Evolutionary conservation across 2,329 filamentous ascomycete species (phyloP).

Genomic region (Diaporthe nobilis): DNA sequence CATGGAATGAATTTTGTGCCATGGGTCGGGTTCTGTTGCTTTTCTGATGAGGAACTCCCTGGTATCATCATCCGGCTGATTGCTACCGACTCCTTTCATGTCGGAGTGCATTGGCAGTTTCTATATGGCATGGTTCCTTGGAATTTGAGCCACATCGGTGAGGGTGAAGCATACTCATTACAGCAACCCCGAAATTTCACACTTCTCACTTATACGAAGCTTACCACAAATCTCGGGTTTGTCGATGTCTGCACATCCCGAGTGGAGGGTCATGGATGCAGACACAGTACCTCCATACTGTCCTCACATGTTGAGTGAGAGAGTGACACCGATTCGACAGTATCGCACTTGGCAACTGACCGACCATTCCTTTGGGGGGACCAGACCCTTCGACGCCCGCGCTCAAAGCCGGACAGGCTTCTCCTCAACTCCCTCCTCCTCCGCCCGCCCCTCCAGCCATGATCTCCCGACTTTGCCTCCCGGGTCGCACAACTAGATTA

Average conservation of each 20-base stretch:
- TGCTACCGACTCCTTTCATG: neutral
- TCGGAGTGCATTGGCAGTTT: neutral
- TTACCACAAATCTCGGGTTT: neutral
- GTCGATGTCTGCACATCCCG: neutral
- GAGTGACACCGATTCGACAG: neutral
- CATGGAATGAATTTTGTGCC: slow-evolving; percentile 20
- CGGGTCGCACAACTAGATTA: slow-evolving; percentile 37
- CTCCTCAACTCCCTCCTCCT: neutral
- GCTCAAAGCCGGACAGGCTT: slow-evolving; percentile 16
- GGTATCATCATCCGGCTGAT: neutral
- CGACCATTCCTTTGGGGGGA: neutral
- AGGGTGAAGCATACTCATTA: neutral
- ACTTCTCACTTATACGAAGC: neutral
- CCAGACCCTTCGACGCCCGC: neutral
- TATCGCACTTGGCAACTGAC: neutral
- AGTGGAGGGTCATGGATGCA: neutral
- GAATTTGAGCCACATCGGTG: neutral
- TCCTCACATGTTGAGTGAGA: neutral
- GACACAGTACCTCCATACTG: slow-evolving; percentile 33
- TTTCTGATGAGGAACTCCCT: no score
- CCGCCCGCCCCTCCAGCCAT: slow-evolving; percentile 4
- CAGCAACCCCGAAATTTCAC: neutral
- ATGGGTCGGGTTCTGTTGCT: neutral
- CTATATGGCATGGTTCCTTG: neutral
- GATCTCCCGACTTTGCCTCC: slow-evolving; percentile 31